A percentile compares a stretch with the other conserved stretches of the same genome.
Conservation (phyloP, 257 asterid genomes). For the Gardenia jasminoides region DNA sequence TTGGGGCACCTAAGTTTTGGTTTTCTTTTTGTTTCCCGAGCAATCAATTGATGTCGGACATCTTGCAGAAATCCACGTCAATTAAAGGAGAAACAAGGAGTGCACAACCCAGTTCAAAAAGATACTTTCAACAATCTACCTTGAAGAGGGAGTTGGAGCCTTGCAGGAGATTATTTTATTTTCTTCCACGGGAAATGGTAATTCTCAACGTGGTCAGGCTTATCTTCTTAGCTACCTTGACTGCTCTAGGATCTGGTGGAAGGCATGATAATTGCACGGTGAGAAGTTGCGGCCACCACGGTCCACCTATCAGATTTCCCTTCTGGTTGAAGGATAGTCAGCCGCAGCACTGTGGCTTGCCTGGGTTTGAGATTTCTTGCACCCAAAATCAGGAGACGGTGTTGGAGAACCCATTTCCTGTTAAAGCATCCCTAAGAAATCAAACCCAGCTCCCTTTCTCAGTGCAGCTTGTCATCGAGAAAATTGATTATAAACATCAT, state of each 20-base stretch:
- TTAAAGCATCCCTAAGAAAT: not conserved
- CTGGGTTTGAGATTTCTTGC: conserved; percentile 8
- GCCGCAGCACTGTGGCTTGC: conserved; percentile 3
- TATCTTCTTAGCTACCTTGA: not conserved
- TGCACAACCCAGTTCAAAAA: too few species aligned
- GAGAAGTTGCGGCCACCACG: not conserved
- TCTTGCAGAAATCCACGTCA: too few species aligned
- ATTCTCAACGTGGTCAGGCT: not conserved
- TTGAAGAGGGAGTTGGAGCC: too few species aligned
- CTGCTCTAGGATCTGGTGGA: not conserved
- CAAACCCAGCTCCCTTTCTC: not conserved
- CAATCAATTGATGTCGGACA: too few species aligned
- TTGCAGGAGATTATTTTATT: too few species aligned
- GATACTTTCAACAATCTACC: too few species aligned
- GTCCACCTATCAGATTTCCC: conserved; percentile 6
- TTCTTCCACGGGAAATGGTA: not conserved
- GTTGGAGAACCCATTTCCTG: conserved; percentile 2
- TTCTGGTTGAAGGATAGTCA: not conserved
- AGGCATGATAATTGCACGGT: not conserved
- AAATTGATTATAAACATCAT: too few species aligned
- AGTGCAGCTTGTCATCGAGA: not conserved
- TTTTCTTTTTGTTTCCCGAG: too few species aligned
- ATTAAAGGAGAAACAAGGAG: too few species aligned
- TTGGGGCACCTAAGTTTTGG: too few species aligned
- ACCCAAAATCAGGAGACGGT: not conserved